These are phyloP conservation scores for Talaromyces marneffei DNA, from an alignment of 2,329 filamentous ascomycete genomes.

Conservation along the genomic window DNA sequence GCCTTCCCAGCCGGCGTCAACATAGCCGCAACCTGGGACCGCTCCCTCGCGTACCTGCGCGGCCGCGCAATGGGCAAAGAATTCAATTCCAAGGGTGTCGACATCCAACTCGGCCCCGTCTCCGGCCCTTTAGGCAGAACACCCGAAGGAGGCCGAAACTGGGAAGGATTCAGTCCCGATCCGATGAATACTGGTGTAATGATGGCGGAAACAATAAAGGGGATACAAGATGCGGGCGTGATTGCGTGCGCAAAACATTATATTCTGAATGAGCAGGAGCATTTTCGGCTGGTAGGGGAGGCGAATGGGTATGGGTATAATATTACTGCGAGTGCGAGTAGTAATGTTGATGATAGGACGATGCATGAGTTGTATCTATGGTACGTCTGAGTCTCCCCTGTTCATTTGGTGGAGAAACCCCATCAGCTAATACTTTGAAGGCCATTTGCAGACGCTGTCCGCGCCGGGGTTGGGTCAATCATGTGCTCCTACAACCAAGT, in stretches of 20 bases:
- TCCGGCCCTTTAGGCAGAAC: slow-evolving; percentile 65
- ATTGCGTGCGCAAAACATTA: slow-evolving; percentile 79
- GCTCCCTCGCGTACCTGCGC: slow-evolving; percentile 60
- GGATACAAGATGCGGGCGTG: slow-evolving; percentile 75
- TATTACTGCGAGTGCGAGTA: slow-evolving; percentile 56
- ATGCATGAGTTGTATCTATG: slow-evolving; percentile 61
- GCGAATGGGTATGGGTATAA: slow-evolving; percentile 52
- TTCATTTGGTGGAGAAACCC: neutral
- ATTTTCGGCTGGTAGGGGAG: slow-evolving; percentile 62
- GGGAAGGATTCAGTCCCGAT: slow-evolving; percentile 64
- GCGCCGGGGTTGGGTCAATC: slow-evolving; percentile 57
- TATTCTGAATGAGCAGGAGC: slow-evolving; percentile 67
- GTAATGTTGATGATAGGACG: slow-evolving; percentile 59
- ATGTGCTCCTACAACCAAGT: slow-evolving; percentile 74
- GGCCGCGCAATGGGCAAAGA: slow-evolving; percentile 71
- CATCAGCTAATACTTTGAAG: neutral
- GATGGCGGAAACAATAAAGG: slow-evolving; percentile 66
- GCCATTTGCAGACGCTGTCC: slow-evolving; percentile 64
- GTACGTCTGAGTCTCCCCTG: slow-evolving; percentile 49
- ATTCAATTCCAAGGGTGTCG: slow-evolving; percentile 67
- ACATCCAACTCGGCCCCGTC: slow-evolving; percentile 70
- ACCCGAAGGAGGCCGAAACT: slow-evolving; percentile 64
- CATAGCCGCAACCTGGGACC: slow-evolving; percentile 74
- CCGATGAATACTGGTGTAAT: slow-evolving; percentile 68
- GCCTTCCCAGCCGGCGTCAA: slow-evolving; percentile 76